Percentiles rank a stretch among this genome's conserved stretches.
Evolutionary conservation across 306 rosid genomes (phyloP).

Genomic region (Urtica urens): DNA sequence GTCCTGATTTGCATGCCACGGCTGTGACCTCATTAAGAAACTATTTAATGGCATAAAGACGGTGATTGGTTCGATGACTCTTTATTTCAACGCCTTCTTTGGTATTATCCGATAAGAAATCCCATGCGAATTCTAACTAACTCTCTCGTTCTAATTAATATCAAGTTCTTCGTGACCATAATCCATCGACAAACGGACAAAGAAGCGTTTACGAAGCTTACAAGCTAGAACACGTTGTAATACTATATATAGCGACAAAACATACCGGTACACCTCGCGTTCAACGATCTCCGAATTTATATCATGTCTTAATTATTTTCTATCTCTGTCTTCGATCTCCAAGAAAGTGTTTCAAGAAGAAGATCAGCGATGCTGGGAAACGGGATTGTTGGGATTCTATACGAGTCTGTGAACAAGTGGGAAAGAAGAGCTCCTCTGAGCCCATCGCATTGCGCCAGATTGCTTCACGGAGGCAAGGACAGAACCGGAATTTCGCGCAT

Average conservation of each 20-base stretch:
- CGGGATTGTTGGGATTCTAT: conserved; percentile 77
- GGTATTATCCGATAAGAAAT: background rate
- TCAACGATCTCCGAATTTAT: background rate
- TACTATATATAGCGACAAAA: background rate
- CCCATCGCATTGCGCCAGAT: conserved; percentile 83
- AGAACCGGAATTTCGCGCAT: conserved; percentile 51
- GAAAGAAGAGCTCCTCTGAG: conserved; percentile 84
- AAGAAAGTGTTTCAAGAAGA: background rate
- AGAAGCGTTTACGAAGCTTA: too few species aligned
- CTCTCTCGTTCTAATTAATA: background rate
- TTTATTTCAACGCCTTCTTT: background rate
- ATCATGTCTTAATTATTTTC: too few species aligned
- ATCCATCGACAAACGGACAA: background rate
- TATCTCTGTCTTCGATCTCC: background rate
- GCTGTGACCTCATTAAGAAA: background rate
- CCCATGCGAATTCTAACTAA: background rate
- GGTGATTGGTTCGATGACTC: background rate
- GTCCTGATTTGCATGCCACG: conserved; percentile 2
- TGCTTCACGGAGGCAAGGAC: conserved; percentile 43
- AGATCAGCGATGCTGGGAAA: conserved; percentile 59
- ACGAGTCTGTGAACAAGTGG: conserved; percentile 79
- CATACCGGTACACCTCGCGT: background rate
- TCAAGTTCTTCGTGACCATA: background rate
- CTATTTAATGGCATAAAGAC: background rate
- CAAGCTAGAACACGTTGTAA: too few species aligned